Conservation (phyloP, 345 rosid species). For the Adansonia digitata region DNA sequence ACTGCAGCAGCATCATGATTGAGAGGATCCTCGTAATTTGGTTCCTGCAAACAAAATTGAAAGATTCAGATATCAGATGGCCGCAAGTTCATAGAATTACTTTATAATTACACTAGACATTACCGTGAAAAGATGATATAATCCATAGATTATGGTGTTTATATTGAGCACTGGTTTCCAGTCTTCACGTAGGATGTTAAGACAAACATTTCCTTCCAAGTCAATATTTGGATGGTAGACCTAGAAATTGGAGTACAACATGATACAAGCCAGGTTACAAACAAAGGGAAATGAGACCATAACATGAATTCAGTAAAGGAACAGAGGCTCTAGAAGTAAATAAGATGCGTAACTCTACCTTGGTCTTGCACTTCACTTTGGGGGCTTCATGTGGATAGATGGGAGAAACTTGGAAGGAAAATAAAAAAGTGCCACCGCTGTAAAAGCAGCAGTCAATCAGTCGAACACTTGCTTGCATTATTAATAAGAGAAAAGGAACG, state of each 20-base stretch:
- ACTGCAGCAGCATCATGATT: slow-evolving; percentile 89
- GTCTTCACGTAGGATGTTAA: slow-evolving; percentile 89
- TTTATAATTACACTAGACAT: not conserved
- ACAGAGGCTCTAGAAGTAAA: not conserved
- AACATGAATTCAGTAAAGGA: not conserved
- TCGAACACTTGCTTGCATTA: not conserved
- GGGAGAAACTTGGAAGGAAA: slow-evolving; percentile 84
- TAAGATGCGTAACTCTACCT: slow-evolving; percentile 35
- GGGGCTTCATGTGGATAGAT: slow-evolving; percentile 96
- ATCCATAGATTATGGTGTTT: slow-evolving; percentile 83
- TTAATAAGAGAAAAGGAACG: not conserved
- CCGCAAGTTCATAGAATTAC: not conserved
- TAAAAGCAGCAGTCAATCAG: slow-evolving; percentile 1
- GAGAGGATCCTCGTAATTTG: slow-evolving; percentile 90
- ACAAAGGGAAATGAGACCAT: slow-evolving; percentile 5
- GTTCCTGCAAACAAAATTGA: slow-evolving; percentile 48
- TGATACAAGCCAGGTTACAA: not conserved
- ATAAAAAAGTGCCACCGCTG: slow-evolving; percentile 79
- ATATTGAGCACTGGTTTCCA: slow-evolving; percentile 99
- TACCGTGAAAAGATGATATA: slow-evolving; percentile 94
- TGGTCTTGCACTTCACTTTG: slow-evolving; percentile 96
- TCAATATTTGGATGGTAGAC: slow-evolving; percentile 98
- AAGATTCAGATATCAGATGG: slow-evolving; percentile 2
- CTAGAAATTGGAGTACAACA: slow-evolving; percentile 31
- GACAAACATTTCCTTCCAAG: slow-evolving; percentile 95